Base-by-base conservation (phyloP, 1,284 basidiomycete genomes). In the Coniferiporia sulphurascens region DNA sequence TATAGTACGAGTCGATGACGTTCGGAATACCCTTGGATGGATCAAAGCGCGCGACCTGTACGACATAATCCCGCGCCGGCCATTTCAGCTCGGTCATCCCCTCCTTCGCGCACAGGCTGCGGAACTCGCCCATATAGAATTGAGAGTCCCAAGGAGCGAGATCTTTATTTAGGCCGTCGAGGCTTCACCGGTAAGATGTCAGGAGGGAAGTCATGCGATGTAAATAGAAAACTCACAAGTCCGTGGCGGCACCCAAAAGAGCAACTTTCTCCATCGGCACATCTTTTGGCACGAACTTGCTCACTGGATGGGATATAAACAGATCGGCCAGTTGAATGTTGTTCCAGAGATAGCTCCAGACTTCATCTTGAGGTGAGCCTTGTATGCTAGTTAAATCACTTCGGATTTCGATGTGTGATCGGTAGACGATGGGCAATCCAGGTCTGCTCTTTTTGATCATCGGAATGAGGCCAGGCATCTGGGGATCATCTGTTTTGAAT, bases 281-380 rank as follows among this genome's bases (percentile, higher is more conserved):
- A 67, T 88, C 86, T 63, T 82, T 84, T 9, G 92, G 93, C 10
- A 95, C 91, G 68, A 95, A 95, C 72, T 90, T 90, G 77, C 80
- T 89, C 66, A 95, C 91, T n/a, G 92, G 92, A 69, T 95, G 92
- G 70, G 88, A 85, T 74, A 94, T 88, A 77, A 94, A 93, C 66
- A 93, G 72, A 74, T 94, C 91, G 52, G 89, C 86, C 32, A 87
- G 78, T 70, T 91, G 80, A 68, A 95, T 91, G 72, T 92, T 92
- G 66, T 91, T 87, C 86, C 89, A 94, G 15, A 94, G 79, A 71
- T 93, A 94, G 67, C 93, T 82, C 91, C 92, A 94, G 10, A 93
- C 91, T 65, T 90, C 87, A 67, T 89, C 83, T 68, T 94, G 91
- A 32, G 89, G 87, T 5, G 91, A 93, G 44, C 87, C 86, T 35